Conservation (phyloP, 129 eudicot species). For the Escallonia herrerae region DNA sequence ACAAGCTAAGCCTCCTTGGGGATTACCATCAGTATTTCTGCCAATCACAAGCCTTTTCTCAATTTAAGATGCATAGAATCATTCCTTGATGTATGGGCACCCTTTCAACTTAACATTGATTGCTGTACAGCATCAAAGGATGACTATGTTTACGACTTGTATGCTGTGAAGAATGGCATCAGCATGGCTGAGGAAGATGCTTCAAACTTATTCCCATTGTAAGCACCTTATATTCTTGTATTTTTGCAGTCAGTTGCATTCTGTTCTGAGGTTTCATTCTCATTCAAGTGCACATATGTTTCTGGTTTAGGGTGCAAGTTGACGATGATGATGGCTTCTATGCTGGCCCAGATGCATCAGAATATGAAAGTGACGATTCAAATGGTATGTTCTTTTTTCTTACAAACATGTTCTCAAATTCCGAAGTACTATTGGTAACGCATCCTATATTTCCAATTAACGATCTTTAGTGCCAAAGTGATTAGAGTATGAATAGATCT, state of each 20-base stretch:
- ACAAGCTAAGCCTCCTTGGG: neutral
- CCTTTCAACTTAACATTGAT: neutral
- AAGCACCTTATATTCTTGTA: constrained; percentile 13
- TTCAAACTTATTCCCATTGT: constrained; percentile 61
- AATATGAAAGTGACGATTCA: constrained; percentile 80
- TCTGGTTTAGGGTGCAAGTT: constrained; percentile 62
- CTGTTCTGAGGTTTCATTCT: neutral
- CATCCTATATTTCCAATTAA: no score
- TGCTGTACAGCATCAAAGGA: constrained; percentile 43
- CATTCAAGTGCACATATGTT: constrained; percentile 1
- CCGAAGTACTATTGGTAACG: no score
- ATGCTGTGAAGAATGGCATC: constrained; percentile 60
- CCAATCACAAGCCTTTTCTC: neutral
- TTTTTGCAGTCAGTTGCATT: neutral
- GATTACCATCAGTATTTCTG: neutral
- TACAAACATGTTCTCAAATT: no score
- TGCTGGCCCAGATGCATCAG: constrained; percentile 79
- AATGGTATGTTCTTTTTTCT: constrained; percentile 44
- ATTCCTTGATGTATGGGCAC: neutral
- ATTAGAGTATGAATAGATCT: no score
- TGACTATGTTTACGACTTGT: constrained; percentile 77
- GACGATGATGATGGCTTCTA: constrained; percentile 67
- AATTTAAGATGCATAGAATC: neutral
- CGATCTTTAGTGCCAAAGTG: no score
- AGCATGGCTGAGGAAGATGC: constrained; percentile 38